Base-by-base conservation (phyloP, 2,329 filamentous ascomycete species). In the Ramularia endophylla region DNA sequence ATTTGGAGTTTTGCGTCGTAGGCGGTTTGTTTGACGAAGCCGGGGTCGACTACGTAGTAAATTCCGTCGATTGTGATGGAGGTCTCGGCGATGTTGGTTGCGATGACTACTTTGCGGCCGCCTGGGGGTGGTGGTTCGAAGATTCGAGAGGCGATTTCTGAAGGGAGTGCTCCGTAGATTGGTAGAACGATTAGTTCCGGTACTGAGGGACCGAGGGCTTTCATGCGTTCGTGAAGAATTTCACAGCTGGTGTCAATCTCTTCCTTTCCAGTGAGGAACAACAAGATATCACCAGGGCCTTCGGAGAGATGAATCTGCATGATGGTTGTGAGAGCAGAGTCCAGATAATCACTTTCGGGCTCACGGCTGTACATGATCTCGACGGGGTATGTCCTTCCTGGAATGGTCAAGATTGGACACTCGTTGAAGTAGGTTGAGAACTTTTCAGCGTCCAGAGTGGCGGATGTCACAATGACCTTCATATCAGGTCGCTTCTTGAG, bases 381-480 rank as follows among this genome's bases (percentile, higher is more conserved):
- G 58, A 98, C 92, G 5, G 92, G 89, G 63, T 95, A 83, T 15
- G 92, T 98, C 65, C 92, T 82, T 62, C 92, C 92, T 27, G 92
- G 92, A 2, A 98, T 92, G 17, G 90, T 87, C 38, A 98, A 79
- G 29, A 98, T 74, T 5, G 92, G 92, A 4, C 92, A 92, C 57
- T 95, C 80, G 68, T 88, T 86, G 72, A 98, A 98, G 70, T 98
- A 98, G 46, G 81, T 83, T 66, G 97, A 92, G 64, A 98, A 98
- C 68, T 98, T 98, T 61, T 95, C 84, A 4, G 92, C 92, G 68
- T 98, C 92, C 40, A 98, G 77, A 8, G 92, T 98, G 46, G 92
- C 92, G 61, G 90, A 97, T 81, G 97, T 98, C 75, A 98, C 92
- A 60, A 98, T 92, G 59, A 98, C 86, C 72, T 98, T 98, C 58